phyloP scores from a whole-genome alignment of 2,329 filamentous ascomycete species.

The Epichloe elymi region DNA sequence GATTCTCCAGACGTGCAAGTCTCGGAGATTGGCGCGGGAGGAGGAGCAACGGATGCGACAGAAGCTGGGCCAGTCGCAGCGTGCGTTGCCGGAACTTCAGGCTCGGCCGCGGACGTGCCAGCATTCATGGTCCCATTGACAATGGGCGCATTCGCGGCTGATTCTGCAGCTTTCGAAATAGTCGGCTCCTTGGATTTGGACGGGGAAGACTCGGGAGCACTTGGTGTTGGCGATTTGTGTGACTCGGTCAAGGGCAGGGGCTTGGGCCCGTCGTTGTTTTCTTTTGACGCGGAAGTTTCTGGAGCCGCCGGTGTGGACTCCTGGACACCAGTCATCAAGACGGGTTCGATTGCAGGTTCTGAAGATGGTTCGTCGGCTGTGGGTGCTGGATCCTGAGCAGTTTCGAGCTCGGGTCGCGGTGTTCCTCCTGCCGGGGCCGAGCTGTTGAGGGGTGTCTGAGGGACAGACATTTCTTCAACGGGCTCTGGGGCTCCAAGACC shows the following conservation, averaged over 20 bases:
- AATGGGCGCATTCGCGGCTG: not conserved
- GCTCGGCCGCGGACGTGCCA: not conserved
- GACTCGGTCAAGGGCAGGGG: not conserved
- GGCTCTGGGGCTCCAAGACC: conserved; percentile 16
- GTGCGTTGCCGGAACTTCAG: conserved; percentile 2
- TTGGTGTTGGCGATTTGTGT: conserved; percentile 2
- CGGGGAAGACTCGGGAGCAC: not conserved
- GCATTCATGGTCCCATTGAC: not conserved
- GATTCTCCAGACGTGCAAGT: not conserved
- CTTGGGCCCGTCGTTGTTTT: conserved; percentile 6
- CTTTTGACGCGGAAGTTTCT: conserved; percentile 8
- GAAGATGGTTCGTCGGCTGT: conserved; percentile 6
- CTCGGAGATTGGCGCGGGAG: not conserved
- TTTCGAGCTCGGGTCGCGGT: conserved; percentile 21
- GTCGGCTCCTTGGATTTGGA: not conserved
- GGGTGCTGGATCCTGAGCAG: conserved; percentile 14
- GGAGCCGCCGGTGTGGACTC: conserved; percentile 12
- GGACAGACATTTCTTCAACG: conserved; percentile 22
- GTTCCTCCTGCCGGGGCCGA: conserved; percentile 22
- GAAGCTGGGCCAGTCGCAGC: conserved; percentile 4
- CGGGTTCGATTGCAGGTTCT: conserved; percentile 14
- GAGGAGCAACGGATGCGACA: conserved; percentile 1
- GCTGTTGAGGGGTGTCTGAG: conserved; percentile 23
- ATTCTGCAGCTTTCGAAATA: not conserved
- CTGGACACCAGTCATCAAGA: conserved; percentile 13